phyloP scores from a whole-genome alignment of 2,329 filamentous ascomycete species.

The Microdochium paspali region DNA sequence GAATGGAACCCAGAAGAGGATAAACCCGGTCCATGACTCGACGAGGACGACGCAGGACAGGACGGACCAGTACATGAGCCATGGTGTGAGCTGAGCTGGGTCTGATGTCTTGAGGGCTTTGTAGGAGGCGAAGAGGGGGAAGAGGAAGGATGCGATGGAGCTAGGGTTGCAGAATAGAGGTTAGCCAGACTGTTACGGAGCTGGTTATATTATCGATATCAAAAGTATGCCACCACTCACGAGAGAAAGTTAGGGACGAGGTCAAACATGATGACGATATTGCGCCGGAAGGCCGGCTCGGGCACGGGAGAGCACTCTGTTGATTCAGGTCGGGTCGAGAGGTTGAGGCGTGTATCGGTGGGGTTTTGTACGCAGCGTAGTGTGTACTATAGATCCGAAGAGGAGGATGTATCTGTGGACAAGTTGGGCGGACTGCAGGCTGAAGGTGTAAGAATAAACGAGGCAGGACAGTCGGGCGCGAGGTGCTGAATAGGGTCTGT shows the following conservation, averaged over 20 bases:
- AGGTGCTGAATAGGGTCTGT: no score
- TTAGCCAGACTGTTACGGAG: not conserved
- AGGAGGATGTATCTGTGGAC: no score
- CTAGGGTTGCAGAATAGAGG: slow-evolving; percentile 30
- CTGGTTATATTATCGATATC: not conserved
- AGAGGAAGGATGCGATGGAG: slow-evolving; percentile 79
- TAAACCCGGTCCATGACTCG: slow-evolving; percentile 82
- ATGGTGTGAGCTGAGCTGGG: slow-evolving; percentile 83
- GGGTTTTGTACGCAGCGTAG: no score
- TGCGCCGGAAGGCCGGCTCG: slow-evolving; percentile 4
- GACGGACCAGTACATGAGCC: slow-evolving; percentile 99
- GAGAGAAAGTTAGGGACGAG: slow-evolving; percentile 56
- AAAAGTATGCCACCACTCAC: slow-evolving; percentile 32
- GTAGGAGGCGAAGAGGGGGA: slow-evolving; percentile 94
- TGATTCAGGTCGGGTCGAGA: no score
- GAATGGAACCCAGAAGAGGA: slow-evolving; percentile 86
- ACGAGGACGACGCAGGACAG: slow-evolving; percentile 70
- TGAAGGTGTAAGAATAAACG: no score
- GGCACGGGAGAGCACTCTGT: no score
- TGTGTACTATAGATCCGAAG: no score
- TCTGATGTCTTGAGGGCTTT: slow-evolving; percentile 92
- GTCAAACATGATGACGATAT: slow-evolving; percentile 43
- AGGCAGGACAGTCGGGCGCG: no score
- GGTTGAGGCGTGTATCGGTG: no score
- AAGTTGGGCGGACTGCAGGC: no score